Percentiles rank a stretch among this genome's conserved stretches.
Evolutionary conservation across 352 stramenopile genomes (phyloP).

Genomic region (Halophytophthora batemanensis): DNA sequence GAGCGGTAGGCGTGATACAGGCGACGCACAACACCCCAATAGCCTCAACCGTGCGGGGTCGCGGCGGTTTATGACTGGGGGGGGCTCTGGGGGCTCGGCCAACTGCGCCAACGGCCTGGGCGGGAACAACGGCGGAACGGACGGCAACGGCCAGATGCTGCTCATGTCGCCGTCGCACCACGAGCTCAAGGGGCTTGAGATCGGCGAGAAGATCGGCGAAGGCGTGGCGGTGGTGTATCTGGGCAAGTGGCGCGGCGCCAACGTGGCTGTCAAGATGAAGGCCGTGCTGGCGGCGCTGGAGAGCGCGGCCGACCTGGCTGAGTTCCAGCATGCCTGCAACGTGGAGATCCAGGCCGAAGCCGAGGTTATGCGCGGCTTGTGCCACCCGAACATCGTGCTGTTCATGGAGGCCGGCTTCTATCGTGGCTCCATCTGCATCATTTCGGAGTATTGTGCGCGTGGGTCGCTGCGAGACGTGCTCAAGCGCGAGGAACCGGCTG

Average conservation of each 20-base stretch:
- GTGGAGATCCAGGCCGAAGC: conserved; percentile 82
- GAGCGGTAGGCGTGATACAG: conserved; percentile 25
- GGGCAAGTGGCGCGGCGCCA: conserved; percentile 93
- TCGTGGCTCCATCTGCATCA: conserved; percentile 89
- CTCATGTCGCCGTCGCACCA: conserved; percentile 62
- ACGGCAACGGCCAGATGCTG: conserved; percentile 26
- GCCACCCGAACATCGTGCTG: conserved; percentile 84
- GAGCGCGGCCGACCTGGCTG: conserved; percentile 49
- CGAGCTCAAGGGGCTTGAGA: conserved; percentile 76
- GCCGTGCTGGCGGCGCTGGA: conserved; percentile 66
- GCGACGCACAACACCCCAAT: conserved; percentile 21
- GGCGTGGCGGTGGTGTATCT: conserved; percentile 92
- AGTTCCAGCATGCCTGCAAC: conserved; percentile 83
- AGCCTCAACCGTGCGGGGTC: conserved; percentile 20
- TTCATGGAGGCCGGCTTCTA: conserved; percentile 90
- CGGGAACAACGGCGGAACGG: conserved; percentile 23
- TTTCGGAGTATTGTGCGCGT: conserved; percentile 94
- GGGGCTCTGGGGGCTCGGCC: background rate
- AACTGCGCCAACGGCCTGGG: conserved; percentile 15
- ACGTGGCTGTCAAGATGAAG: conserved; percentile 95
- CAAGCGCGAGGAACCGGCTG: conserved; percentile 46
- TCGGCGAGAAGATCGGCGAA: conserved; percentile 83
- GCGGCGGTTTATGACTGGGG: conserved; percentile 25
- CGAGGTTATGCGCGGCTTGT: conserved; percentile 76
- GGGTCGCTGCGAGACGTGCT: conserved; percentile 95